Evolutionary conservation across 305 asterid genomes (phyloP).

Genomic region (Plantago coronopus): DNA sequence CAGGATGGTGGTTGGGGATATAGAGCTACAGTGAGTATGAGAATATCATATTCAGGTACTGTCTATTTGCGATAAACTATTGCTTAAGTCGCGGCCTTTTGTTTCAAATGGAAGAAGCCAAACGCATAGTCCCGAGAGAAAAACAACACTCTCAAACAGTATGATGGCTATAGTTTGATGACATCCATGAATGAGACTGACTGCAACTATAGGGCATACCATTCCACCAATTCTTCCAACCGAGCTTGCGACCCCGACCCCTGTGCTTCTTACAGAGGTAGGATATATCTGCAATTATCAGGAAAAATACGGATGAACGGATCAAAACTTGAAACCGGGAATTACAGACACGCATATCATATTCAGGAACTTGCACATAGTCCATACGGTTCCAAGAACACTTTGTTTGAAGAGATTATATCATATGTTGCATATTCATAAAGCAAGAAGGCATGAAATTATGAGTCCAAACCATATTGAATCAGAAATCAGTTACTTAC

Average conservation of each 20-base stretch:
- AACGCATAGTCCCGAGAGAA: constrained; percentile 47
- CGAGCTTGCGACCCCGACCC: constrained; percentile 69
- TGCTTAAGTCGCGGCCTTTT: constrained; percentile 48
- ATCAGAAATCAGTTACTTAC: no score
- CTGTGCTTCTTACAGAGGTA: constrained; percentile 62
- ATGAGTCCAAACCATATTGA: no score
- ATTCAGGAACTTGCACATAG: no score
- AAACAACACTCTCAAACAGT: constrained; percentile 48
- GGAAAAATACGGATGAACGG: no score
- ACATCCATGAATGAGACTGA: constrained; percentile 59
- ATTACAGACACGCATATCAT: no score
- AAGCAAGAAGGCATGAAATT: no score
- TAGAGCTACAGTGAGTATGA: no score
- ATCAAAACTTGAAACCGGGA: no score
- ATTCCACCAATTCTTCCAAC: constrained; percentile 76
- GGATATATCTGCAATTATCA: constrained; percentile 63
- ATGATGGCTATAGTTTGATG: constrained; percentile 56
- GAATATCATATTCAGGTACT: background rate
- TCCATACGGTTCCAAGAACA: no score
- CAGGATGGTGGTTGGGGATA: background rate
- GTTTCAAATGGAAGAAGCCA: constrained; percentile 65
- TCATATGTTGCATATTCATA: no score
- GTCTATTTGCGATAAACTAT: constrained; percentile 26
- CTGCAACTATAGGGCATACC: constrained; percentile 74
- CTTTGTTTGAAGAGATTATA: no score